Percentiles rank a stretch among this genome's conserved stretches.
Conservation (phyloP, 495 filamentous ascomycete genomes). For the Tuber umbilicatum region DNA sequence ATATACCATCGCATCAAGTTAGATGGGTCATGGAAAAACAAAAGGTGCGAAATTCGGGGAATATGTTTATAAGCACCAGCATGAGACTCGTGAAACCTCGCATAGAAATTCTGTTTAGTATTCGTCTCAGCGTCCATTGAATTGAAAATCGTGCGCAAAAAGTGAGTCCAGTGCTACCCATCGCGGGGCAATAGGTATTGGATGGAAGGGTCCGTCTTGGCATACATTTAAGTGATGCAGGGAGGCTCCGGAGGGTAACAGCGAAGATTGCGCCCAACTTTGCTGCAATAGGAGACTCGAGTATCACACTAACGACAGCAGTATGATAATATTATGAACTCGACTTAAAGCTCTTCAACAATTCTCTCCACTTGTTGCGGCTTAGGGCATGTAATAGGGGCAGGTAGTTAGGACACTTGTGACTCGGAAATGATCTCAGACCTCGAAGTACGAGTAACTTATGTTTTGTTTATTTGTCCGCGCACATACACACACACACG, state of each 20-base stretch:
- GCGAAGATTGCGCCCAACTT: background rate
- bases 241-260: slow-evolving; percentile 23
- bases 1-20: background rate
- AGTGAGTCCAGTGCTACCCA: background rate
- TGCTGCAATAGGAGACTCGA: background rate
- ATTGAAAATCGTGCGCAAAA: background rate
- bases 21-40: background rate
- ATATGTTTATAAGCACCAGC: slow-evolving; percentile 4
- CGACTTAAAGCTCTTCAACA: background rate
- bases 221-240: background rate
- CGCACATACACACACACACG: too few species aligned
- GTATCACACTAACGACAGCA: background rate
- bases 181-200: background rate
- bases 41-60: background rate
- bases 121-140: slow-evolving; percentile 28
- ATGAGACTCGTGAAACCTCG: slow-evolving; percentile 25
- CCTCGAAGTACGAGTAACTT: too few species aligned
- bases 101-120: slow-evolving; percentile 33
- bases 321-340: background rate
- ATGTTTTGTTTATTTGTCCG: too few species aligned
- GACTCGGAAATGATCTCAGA: too few species aligned
- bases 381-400: too few species aligned
- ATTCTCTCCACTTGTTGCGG: background rate
- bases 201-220: background rate
- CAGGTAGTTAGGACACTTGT: too few species aligned